Base-by-base conservation (phyloP, 345 rosid genomes). In the Fremontodendron californicum region DNA sequence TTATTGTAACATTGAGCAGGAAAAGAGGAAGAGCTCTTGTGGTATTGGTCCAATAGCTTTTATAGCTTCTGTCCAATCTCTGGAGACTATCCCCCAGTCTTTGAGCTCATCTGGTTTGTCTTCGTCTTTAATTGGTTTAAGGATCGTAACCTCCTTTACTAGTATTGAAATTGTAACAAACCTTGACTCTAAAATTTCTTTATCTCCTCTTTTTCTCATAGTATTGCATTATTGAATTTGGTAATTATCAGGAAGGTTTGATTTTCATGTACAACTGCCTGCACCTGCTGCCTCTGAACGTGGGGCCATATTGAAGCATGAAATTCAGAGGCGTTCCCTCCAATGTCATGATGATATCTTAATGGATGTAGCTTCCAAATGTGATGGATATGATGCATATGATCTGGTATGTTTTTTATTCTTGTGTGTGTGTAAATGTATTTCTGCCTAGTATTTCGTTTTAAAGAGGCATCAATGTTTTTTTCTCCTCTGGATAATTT, bases 361-460 rank as follows among this genome's bases (percentile, higher is more conserved):
- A 76, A 83, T 82, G 67, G 92, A 93, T 70, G 90, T 95, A 79
- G 97, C 99, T 79, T 87, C 91, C 69, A 95, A 92, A 82, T 95
- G 99, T 77, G 99, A 95, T 83, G 99, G 99, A 83, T 95, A 90
- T 88, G 99, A 93, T 83, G 98, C 93, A 57, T 95, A 95, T 82
- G 99, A 95, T 85, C 90, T 95, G 97, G 98, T 94, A 91, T 81
- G 63, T 75, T 49, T 51, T 40, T 67, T 40, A 58, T 52, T 51
- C 37, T 6, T 73, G 37, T 64, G 73, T 3, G 33, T 35, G 25
- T n/a, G n/a, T n/a, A n/a, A n/a, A n/a, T n/a, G n/a, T 27, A 48
- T 35, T 29, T 18, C 18, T 71, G 18, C 52, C 60, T 49, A 18
- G 16, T 18, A 45, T 71, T 10, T 71, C 18, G 3, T 49, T 31